Conservation (phyloP, 176 grass and related monocot genomes). For the Ensete ventricosum region DNA sequence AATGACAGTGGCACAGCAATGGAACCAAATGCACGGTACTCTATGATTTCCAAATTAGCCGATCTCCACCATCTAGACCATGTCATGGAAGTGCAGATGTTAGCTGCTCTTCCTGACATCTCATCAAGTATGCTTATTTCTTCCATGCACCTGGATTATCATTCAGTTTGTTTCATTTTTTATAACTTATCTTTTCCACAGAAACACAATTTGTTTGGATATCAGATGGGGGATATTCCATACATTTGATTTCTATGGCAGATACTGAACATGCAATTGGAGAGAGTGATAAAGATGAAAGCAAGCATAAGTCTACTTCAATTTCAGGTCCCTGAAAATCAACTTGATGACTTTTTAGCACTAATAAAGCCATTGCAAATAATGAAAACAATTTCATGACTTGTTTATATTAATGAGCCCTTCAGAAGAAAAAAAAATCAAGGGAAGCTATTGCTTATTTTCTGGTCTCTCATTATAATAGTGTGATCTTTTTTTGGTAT, state of each 20-base stretch:
- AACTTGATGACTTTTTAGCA: not conserved
- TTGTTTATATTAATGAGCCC: not conserved
- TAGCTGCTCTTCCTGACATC: conserved; percentile 63
- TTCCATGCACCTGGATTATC: conserved; percentile 4
- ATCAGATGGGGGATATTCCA: conserved; percentile 69
- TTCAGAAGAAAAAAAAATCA: not conserved
- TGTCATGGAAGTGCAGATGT: conserved; percentile 62
- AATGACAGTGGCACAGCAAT: conserved; percentile 20
- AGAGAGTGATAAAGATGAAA: conserved; percentile 22
- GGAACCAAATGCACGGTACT: conserved; percentile 25
- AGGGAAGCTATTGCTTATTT: not conserved
- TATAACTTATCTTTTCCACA: conserved; percentile 40
- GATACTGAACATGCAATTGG: conserved; percentile 30
- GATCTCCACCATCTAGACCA: conserved; percentile 35
- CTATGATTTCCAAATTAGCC: conserved; percentile 27
- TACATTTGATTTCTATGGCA: conserved; percentile 52
- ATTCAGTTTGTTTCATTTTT: conserved; percentile 19
- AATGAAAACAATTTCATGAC: not conserved
- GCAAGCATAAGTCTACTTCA: conserved; percentile 26
- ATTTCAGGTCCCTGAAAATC: conserved; percentile 48
- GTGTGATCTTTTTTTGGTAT: conserved; percentile 1
- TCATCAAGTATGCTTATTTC: conserved; percentile 55
- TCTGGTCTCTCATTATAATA: conserved; percentile 10
- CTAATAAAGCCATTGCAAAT: not conserved
- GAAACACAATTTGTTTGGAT: conserved; percentile 66